Base-by-base conservation (phyloP, 2,329 filamentous ascomycete genomes). In the Metarhizium sp. region DNA sequence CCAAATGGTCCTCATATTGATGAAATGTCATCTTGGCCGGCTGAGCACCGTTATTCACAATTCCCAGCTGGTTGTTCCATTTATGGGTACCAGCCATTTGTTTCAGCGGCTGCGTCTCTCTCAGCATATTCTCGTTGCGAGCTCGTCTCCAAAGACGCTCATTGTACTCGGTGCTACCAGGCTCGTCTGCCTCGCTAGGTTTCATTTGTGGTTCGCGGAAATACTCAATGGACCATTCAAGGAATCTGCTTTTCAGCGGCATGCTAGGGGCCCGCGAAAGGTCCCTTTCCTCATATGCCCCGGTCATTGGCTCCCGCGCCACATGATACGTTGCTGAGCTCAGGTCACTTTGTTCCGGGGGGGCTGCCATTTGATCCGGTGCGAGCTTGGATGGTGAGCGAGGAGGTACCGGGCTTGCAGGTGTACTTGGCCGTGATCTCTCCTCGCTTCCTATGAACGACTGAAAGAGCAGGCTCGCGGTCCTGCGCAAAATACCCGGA, bases 131-230 rank as follows among this genome's bases (percentile, higher is more conserved):
- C 69, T 99, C 94, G 64, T 99, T 99, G 47, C 94, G 86, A 55
- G 91, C 88, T 59, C 94, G 82, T 59, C 92, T 81, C 94, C 94
- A 99, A 2, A 99, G 76, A 16, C 94, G 85, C 67, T 94, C 87
- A 63, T 99, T 99, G 72, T 97, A 99, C 69, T 97, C 92, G 16
- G 89, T 89, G 65, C 91, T 96, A 38, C 94, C 94, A 14, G 94
- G 94, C 67, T 99, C 94, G 63, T 99, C 94, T 29, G 92, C 89
- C 68, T 99, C 94, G 56, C 88, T 92, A 3, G 90, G 87, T 67
- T 94, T 95, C 94, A 99, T 97, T 71, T 99, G 94, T 36, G 94
- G 94, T 69, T 97, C 92, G 34, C 92, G 89, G 78, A 97, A 99
- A 69, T 99, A 97, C 70, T 92, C 92, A 48, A 94, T 91, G 4